phyloP scores from a whole-genome alignment of 805 yeast genomes.

The Yamadazyma akitaensis region DNA sequence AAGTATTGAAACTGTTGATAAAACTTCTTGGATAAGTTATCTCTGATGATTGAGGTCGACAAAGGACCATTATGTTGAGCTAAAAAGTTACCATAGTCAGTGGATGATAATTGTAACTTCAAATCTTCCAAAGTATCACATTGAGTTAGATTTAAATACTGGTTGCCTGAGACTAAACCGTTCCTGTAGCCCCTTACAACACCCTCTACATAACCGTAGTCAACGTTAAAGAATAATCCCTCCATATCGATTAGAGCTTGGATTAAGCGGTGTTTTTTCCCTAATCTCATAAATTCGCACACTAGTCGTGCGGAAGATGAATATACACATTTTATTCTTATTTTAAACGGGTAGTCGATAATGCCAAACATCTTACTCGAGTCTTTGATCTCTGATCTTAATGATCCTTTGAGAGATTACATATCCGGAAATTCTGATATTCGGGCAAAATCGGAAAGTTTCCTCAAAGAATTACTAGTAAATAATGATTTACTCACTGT shows the following conservation, averaged over 20 bases:
- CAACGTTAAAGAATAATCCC: slow-evolving; percentile 87
- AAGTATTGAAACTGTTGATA: slow-evolving; percentile 83
- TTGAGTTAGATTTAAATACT: slow-evolving; percentile 89
- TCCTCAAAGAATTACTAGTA: slow-evolving; percentile 42
- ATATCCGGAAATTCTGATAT: slow-evolving; percentile 18
- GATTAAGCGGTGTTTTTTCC: slow-evolving; percentile 3
- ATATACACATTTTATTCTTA: not conserved
- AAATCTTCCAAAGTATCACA: slow-evolving; percentile 94
- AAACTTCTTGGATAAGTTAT: slow-evolving; percentile 67
- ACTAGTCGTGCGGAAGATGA: not conserved
- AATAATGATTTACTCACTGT: slow-evolving; percentile 48
- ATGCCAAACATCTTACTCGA: slow-evolving; percentile 37
- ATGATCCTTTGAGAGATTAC: slow-evolving; percentile 18
- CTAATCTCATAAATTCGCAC: slow-evolving; percentile 3
- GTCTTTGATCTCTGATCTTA: slow-evolving; percentile 26
- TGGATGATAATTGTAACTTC: slow-evolving; percentile 88
- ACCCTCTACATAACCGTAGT: slow-evolving; percentile 89
- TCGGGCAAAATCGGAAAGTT: slow-evolving; percentile 21
- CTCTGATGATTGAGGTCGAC: slow-evolving; percentile 83
- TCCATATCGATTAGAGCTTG: slow-evolving; percentile 57
- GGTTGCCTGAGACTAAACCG: slow-evolving; percentile 72
- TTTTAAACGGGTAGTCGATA: not conserved
- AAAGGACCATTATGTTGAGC: slow-evolving; percentile 80
- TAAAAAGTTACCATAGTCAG: slow-evolving; percentile 91
- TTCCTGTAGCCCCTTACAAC: slow-evolving; percentile 91